Conservation (phyloP, 768 basidiomycete species). For the Galerina marginata region DNA sequence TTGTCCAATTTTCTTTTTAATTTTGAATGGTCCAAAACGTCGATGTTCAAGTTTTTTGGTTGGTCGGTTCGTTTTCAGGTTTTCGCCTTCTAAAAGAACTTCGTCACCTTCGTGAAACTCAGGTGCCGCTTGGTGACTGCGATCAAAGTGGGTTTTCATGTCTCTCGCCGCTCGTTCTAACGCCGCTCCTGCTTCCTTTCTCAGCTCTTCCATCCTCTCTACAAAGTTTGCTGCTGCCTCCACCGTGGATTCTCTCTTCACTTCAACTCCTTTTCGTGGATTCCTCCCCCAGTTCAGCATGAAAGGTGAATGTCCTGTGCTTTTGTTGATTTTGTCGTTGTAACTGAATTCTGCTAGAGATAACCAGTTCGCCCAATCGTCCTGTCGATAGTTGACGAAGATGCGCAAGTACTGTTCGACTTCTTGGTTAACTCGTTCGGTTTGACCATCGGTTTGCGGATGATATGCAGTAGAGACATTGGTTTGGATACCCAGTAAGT, state of each 20-base stretch:
- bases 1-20: constrained; percentile 10
- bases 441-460: constrained; percentile 27
- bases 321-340: constrained; percentile 17
- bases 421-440: constrained; percentile 27
- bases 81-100: constrained; percentile 25
- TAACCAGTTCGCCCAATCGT: constrained; percentile 14
- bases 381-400: constrained; percentile 18
- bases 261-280: not conserved
- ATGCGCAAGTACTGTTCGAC: constrained; percentile 24
- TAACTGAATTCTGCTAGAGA: constrained; percentile 22
- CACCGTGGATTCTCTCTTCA: not conserved
- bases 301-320: constrained; percentile 23
- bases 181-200: constrained; percentile 19
- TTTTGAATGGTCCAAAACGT: constrained; percentile 30
- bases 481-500: constrained; percentile 11
- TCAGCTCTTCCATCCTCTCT: constrained; percentile 23
- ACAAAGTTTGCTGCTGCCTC: constrained; percentile 30
- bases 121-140: not conserved
- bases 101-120: not conserved
- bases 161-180: constrained; percentile 23
- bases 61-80: constrained; percentile 21
- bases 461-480: constrained; percentile 17
- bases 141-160: constrained; percentile 18
- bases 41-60: constrained; percentile 26
- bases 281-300: constrained; percentile 26